Base-by-base conservation (phyloP, 768 basidiomycete species). In the Amanita thiersii region DNA sequence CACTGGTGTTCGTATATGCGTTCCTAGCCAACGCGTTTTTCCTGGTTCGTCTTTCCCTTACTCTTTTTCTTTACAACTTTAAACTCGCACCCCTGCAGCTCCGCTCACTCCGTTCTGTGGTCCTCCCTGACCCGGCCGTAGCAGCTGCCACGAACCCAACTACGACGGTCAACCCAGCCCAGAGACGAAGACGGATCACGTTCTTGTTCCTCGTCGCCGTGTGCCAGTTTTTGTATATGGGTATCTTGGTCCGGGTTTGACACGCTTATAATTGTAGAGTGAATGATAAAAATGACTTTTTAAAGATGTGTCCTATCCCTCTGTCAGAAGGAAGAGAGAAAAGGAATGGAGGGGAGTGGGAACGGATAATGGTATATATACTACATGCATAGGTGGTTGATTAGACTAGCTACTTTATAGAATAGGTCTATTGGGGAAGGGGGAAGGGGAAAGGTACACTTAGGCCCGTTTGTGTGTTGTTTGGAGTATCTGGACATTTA, bases 1-100 rank as follows among this genome's bases (percentile, higher is more conserved):
- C 71, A 18, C 35, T 77, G 7, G 70, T 85, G 2, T 98, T 96
- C 56, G 46, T 85, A 23, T 99, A 99, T 60, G 75, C 79, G 9
- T 90, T 93, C 57, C 64, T 81, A 19, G 86, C 93, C 12, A 94
- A 92, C 48, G 90, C 81, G 0, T 93, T 98, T 66, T 97, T 98
- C 75, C 67, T 96, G 32, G 91, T 89, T 53, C 40, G 84, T 70
- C 20, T 10, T 18, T 15, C 10, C 32, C 25, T n/a, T 5, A 11
- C 11, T 26, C 12, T 5, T 28, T 15, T 31, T 31, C 21, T 10
- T 18, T 19, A 17, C 46, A 21, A 39, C 23, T 5, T 23, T 34
- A 15, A 26, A 32, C 24, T 32, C 5, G 36, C n/a, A 29, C 15
- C 37, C 34, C 25, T n/a, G 15, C 56, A 94, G 92, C 79, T 96